Evolutionary conservation across 1,284 basidiomycete genomes (phyloP), one percentile per base, ranked within the genome.

Genomic region (Golubevia pallescens): DNA sequence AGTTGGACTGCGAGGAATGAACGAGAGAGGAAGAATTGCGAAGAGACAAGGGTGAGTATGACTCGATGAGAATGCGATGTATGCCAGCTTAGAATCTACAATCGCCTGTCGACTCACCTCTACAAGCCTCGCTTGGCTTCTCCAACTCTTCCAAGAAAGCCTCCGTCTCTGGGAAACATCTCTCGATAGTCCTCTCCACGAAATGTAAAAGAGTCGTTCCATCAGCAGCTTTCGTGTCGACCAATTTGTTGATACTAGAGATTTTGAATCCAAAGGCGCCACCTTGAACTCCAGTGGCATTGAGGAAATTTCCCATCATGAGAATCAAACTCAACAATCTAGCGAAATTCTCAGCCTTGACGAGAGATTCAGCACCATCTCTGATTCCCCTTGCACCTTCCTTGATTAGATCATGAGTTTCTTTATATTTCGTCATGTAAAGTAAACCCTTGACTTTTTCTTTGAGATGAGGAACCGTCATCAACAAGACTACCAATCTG

Each of bases 251-350:
- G 87, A 99, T 97, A 86, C 94, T 97, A 86, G 93, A 94, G 68
- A 98, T 92, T 81, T 93, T 92, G 90, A 99, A 99, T 64, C 96
- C 96, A 80, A 94, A 97, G 0, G 97, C 97, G 28, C 95, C 96
- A 69, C 96, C 96, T 85, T 97, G 97, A 78, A 95, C 90, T 70
- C 95, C 95, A 54, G 94, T 93, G 23, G 95, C 94, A 84, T 99
- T 99, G 91, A 99, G 94, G 86, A 94, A 99, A 86, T 99, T 99
- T 69, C 96, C 96, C 81, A 99, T 91, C 75, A 97, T 90, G 10
- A 99, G 90, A 72, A 99, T 96, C 19, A 85, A 51, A 32, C 68
- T 75, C 1, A 85, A 62, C 57, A 85, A 61, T 1, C 75, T 65
- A 16, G 79, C 76, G 56, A 85, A 85, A 19, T 75, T 60, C 24